Evolutionary conservation across 805 yeast genomes (phyloP), one percentile per base, ranked within the genome.

Genomic region (Candida sakaeoensis): DNA sequence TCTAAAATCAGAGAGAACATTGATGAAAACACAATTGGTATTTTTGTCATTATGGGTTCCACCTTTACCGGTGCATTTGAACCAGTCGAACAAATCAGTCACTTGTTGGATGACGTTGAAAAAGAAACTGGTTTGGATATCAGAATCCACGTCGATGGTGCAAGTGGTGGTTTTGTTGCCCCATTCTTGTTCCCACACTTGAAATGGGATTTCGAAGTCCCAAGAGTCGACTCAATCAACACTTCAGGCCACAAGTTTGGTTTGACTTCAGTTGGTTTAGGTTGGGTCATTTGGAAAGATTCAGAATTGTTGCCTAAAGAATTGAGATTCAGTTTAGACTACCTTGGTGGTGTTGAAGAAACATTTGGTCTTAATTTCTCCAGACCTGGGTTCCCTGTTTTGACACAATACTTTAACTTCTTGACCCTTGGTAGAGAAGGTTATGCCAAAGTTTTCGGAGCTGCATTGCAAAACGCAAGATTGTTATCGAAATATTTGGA

Each of bases 231-330:
- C 46, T 80, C 90, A 22, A 88, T 89, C 64, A 90, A 88, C 67
- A 77, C 95, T 8, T 85, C 95, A 1, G 96, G 96, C 43, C 97
- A 89, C 67, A 89, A 89, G 65, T 89, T 85, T 63, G 97, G 97
- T 25, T 69, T 89, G 36, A 84, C 90, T 22, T 79, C 95, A 18
- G 95, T 91, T 8, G 97, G 97, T 31, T 72, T 86, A 38, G 97
- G 97, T 39, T 89, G 96, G 96, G 79, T 89, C 45, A 63, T 89
- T 40, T 90, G 95, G 88, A 79, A 81, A 57, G 79, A 80, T 56
- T 68, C 70, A 31, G 50, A 65, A 29, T 74, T 72, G 54, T 70
- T 89, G 46, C 93, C 96, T 17, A 71, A 79, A 42, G 79, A 77
- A 45, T 70, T 89, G 47, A 75, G 82, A 52, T 89, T 89, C 65